phyloP scores from a whole-genome alignment of 371 early-diverging fungal species.

The Mucor velutinosus region DNA sequence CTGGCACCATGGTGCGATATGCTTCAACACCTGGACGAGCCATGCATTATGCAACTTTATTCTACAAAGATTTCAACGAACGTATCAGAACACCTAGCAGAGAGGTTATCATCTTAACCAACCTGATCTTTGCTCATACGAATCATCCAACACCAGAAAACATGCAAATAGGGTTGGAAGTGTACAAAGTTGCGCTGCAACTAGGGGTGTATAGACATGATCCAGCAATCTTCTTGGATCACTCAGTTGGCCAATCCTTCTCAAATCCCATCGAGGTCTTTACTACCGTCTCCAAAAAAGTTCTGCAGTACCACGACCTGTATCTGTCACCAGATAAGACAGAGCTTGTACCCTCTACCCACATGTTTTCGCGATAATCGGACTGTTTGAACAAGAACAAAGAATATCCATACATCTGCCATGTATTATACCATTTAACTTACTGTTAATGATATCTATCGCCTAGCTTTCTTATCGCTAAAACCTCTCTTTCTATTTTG shows the following conservation, averaged over 20 bases:
- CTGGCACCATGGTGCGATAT: constrained; percentile 21
- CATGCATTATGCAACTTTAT: constrained; percentile 4
- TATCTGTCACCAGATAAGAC: not conserved
- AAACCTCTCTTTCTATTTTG: not conserved
- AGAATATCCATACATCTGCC: not conserved
- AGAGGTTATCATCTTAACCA: constrained; percentile 17
- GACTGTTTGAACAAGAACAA: not conserved
- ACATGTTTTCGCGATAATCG: not conserved
- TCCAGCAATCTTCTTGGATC: not conserved
- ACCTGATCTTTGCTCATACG: constrained; percentile 15
- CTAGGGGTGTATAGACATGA: not conserved
- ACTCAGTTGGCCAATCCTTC: not conserved
- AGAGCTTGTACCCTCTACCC: not conserved
- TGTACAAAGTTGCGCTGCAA: not conserved
- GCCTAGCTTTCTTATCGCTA: not conserved
- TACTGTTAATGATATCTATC: not conserved
- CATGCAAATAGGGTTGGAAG: constrained; percentile 8
- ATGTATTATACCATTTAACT: not conserved
- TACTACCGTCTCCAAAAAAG: not conserved
- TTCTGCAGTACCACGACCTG: not conserved
- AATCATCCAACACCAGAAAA: not conserved
- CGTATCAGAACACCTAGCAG: constrained; percentile 8
- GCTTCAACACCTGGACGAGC: constrained; percentile 11
- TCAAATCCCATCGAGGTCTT: not conserved
- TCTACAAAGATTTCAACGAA: not conserved